Evolutionary conservation across 2,329 filamentous ascomycete genomes (phyloP).

Genomic region (Fonsecaea pedrosoi): DNA sequence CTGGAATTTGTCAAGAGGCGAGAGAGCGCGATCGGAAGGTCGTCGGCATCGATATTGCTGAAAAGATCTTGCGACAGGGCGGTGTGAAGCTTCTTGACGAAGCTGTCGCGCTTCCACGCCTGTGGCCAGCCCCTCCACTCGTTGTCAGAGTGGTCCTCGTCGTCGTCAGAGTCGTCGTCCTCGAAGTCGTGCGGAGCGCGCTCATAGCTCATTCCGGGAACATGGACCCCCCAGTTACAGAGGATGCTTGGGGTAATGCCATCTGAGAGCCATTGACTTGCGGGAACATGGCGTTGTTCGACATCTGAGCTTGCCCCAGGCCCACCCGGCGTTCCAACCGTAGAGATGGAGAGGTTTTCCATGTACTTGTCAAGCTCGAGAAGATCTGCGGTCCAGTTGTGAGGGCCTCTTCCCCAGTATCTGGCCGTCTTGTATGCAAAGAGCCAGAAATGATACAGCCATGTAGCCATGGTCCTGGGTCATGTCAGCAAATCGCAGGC

Average conservation of each 20-base stretch:
- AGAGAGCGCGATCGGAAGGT: constrained; percentile 39
- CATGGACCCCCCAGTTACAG: constrained; percentile 29
- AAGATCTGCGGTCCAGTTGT: constrained; percentile 7
- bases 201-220: constrained; percentile 18
- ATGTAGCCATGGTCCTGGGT: constrained; percentile 18
- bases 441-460: constrained; percentile 32
- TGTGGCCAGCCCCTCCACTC: background rate
- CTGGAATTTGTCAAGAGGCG: constrained; percentile 39
- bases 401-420: constrained; percentile 28
- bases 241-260: constrained; percentile 6
- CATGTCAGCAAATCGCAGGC: background rate
- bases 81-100: constrained; percentile 17
- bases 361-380: constrained; percentile 1
- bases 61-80: constrained; percentile 41
- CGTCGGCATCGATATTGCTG: constrained; percentile 38
- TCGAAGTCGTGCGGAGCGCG: background rate
- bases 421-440: constrained; percentile 29
- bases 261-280: background rate
- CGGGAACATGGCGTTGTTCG: background rate
- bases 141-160: background rate
- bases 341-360: background rate
- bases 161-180: no score
- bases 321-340: background rate
- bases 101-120: background rate
- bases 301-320: background rate